Evolutionary conservation across 2,329 filamentous ascomycete species (phyloP), one percentile per base, ranked within the genome.

Genomic region (Fusarium globosum): DNA sequence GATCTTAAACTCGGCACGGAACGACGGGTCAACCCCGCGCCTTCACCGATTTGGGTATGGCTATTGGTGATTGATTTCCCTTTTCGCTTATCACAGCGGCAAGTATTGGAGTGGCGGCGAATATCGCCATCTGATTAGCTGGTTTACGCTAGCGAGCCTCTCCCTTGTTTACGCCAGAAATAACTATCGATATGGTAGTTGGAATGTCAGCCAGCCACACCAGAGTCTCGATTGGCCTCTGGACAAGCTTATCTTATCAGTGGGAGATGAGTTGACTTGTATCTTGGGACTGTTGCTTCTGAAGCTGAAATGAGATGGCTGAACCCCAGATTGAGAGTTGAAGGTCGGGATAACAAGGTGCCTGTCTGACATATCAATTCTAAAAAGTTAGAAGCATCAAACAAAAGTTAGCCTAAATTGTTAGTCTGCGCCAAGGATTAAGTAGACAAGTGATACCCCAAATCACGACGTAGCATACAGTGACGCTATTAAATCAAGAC

Each of bases 131-230:
- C 14, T 58, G 18, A 58, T 58, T 49, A 28, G 42, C 23, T 38
- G 41, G 4, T 36, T 52, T 39, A 23, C 21, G 46, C 12, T n/a
- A 6, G 20, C 38, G 4, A 15, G 13, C 7, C n/a, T 35, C 10
- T 26, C 35, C 26, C 42, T 28, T 28, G 28, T 28, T 28, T 28
- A 28, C 28, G 41, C 26, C 11, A 28, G 12, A 26, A 10, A 13
- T 4, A 7, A 35, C 18, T 59, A 21, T 41, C 45, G 53, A 36
- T 41, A 28, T 60, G 52, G 35, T 18, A 18, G 8, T 20, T 63
- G 42, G 60, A 15, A 63, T 63, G 57, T 41, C 53, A 63, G 60
- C 60, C 41, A 60, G 60, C 53, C 53, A 63, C 51, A 20, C 1
- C 10, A 7, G 23, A n/a, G 53, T 28, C 20, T 26, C 10, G 26